phyloP scores from a whole-genome alignment of 2,329 filamentous ascomycete species.

The Mariannaea sp. region DNA sequence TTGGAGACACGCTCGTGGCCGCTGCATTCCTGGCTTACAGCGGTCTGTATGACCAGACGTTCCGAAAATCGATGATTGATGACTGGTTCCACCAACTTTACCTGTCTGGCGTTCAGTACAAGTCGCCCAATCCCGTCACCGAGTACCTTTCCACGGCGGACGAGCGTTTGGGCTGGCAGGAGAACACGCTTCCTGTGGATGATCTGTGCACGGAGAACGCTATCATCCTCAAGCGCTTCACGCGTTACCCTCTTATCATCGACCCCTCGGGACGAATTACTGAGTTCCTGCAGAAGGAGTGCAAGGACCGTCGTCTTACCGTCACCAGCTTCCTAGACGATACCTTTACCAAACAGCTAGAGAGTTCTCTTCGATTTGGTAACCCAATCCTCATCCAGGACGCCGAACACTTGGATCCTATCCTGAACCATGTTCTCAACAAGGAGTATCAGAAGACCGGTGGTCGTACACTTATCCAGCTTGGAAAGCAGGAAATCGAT shows the following conservation, averaged over 20 bases:
- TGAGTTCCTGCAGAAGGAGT: constrained; percentile 94
- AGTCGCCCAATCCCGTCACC: constrained; percentile 90
- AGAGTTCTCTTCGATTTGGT: constrained; percentile 95
- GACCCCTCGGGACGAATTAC: constrained; percentile 94
- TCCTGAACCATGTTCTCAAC: constrained; percentile 97
- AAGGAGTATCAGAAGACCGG: constrained; percentile 99
- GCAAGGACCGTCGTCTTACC: constrained; percentile 88
- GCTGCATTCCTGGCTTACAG: constrained; percentile 96
- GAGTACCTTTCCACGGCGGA: constrained; percentile 97
- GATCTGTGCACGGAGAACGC: constrained; percentile 99
- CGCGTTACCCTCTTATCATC: constrained; percentile 96
- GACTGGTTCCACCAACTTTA: constrained; percentile 95
- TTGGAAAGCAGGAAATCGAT: constrained; percentile 98
- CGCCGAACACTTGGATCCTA: constrained; percentile 94
- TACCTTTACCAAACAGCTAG: constrained; percentile 96
- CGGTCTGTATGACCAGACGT: constrained; percentile 96
- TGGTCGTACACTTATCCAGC: constrained; percentile 95
- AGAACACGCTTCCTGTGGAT: constrained; percentile 90
- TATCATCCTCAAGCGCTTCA: constrained; percentile 96
- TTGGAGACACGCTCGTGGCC: constrained; percentile 95
- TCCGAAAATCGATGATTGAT: constrained; percentile 96
- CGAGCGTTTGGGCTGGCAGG: constrained; percentile 93
- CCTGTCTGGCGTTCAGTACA: constrained; percentile 91
- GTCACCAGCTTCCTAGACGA: constrained; percentile 98
- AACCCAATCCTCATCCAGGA: constrained; percentile 99